These are phyloP conservation scores for Ajuga reptans DNA, from an alignment of 305 asterid species.

Conservation along the genomic window DNA sequence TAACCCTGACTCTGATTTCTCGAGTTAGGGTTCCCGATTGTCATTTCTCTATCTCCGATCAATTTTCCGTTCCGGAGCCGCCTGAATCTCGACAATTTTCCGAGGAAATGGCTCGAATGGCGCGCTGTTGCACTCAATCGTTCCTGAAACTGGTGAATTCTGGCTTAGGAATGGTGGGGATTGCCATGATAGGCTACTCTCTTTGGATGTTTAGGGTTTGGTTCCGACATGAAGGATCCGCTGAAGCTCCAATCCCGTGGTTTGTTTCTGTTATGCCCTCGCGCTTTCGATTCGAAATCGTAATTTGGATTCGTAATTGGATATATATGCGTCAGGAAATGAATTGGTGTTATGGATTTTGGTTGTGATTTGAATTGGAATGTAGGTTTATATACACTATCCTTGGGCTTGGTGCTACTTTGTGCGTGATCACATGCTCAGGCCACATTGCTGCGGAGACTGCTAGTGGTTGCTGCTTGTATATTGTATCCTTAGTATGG, in stretches of 20 bases:
- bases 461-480: conserved; percentile 76
- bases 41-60: not conserved
- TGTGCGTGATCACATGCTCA: conserved; percentile 63
- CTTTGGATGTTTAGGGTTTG: conserved; percentile 85
- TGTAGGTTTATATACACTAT: conserved; percentile 83
- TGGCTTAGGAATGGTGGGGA: conserved; percentile 64
- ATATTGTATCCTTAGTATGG: conserved; percentile 55
- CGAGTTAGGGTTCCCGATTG: conserved; percentile 29
- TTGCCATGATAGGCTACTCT: conserved; percentile 63
- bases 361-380: not conserved
- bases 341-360: not conserved
- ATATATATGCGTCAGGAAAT: not conserved
- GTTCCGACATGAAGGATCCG: conserved; percentile 42
- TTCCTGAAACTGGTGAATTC: conserved; percentile 66
- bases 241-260: conserved; percentile 34
- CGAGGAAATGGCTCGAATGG: conserved; percentile 53
- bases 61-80: not conserved
- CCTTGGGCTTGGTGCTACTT: conserved; percentile 57
- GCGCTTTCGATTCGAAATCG: not conserved
- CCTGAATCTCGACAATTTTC: not conserved
- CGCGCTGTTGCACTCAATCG: conserved; percentile 61
- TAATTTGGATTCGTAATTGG: not conserved
- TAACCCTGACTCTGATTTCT: conserved; percentile 27
- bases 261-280: not conserved
- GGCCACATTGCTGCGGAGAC: conserved; percentile 96